Evolutionary conservation across 768 basidiomycete genomes (phyloP).

Genomic region (Macrolepiota albuminosa): DNA sequence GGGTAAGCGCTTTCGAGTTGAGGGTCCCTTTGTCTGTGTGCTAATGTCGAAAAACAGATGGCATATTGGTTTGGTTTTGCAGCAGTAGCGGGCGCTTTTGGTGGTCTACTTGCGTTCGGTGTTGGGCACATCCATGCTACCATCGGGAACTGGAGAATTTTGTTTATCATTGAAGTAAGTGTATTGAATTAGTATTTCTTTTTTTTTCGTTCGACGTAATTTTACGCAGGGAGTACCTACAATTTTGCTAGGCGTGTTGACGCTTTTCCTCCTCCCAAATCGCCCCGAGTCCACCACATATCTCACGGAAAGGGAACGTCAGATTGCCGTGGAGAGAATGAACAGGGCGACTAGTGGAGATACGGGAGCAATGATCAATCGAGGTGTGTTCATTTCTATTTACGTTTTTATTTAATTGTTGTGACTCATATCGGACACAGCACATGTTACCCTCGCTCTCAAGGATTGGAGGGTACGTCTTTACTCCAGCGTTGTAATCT

Average conservation of each 20-base stretch:
- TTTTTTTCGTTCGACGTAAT: not conserved
- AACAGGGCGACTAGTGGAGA: conserved; percentile 65
- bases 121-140: conserved; percentile 54
- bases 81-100: conserved; percentile 80
- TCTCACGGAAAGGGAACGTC: conserved; percentile 48
- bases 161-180: conserved; percentile 70
- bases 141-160: conserved; percentile 52
- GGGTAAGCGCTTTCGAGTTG: conserved; percentile 30
- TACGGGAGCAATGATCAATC: conserved; percentile 57
- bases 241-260: conserved; percentile 54
- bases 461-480: conserved; percentile 63
- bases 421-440: conserved; percentile 25
- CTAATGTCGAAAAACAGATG: conserved; percentile 31
- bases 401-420: not conserved
- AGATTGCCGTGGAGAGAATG: conserved; percentile 62
- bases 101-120: conserved; percentile 80
- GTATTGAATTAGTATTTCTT: not conserved
- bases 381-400: conserved; percentile 31
- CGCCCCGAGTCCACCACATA: conserved; percentile 66
- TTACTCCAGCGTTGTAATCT: not conserved
- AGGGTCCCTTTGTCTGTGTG: not conserved
- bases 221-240: conserved; percentile 57
- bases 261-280: conserved; percentile 55
- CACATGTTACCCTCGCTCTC: conserved; percentile 59
- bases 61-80: conserved; percentile 85